phyloP scores from a whole-genome alignment of 768 basidiomycete genomes.

The Suillus subalutaceus region DNA sequence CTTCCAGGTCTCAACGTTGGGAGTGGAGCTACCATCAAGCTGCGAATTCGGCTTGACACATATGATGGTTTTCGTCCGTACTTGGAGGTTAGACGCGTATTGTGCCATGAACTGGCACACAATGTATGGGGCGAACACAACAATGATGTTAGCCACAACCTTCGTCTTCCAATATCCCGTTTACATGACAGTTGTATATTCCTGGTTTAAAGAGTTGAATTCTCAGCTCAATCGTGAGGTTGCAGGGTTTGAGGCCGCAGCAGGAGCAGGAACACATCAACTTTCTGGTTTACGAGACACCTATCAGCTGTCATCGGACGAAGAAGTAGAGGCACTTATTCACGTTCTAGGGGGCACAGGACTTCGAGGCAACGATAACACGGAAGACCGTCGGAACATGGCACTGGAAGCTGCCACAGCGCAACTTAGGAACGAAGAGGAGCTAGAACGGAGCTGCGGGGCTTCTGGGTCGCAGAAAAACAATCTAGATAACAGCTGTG shows the following conservation, averaged over 20 bases:
- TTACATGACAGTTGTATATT: neutral
- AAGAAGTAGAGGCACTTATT: conserved; percentile 57
- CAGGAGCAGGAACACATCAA: conserved; percentile 54
- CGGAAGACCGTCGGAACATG: conserved; percentile 58
- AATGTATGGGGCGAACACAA: conserved; percentile 77
- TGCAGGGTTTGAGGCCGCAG: conserved; percentile 61
- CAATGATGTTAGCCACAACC: conserved; percentile 56
- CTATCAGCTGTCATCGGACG: conserved; percentile 56
- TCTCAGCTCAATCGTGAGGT: conserved; percentile 76
- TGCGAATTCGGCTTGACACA: conserved; percentile 67
- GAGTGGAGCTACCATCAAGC: conserved; percentile 62
- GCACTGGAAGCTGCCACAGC: conserved; percentile 63
- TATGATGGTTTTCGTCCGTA: conserved; percentile 78
- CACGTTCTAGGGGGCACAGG: conserved; percentile 58
- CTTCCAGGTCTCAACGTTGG: conserved; percentile 72
- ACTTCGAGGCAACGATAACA: conserved; percentile 41
- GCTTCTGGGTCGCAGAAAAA: conserved; percentile 36
- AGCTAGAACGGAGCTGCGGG: conserved; percentile 72
- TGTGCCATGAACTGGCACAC: conserved; percentile 80
- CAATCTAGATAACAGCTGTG: neutral
- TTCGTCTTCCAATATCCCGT: neutral
- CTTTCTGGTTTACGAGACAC: conserved; percentile 39
- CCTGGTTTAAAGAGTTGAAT: conserved; percentile 75
- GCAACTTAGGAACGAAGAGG: conserved; percentile 65
- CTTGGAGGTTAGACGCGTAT: conserved; percentile 61